Evolutionary conservation across 2,329 filamentous ascomycete genomes (phyloP), one percentile per base, ranked within the genome.

Genomic region (Diplodia seriata): DNA sequence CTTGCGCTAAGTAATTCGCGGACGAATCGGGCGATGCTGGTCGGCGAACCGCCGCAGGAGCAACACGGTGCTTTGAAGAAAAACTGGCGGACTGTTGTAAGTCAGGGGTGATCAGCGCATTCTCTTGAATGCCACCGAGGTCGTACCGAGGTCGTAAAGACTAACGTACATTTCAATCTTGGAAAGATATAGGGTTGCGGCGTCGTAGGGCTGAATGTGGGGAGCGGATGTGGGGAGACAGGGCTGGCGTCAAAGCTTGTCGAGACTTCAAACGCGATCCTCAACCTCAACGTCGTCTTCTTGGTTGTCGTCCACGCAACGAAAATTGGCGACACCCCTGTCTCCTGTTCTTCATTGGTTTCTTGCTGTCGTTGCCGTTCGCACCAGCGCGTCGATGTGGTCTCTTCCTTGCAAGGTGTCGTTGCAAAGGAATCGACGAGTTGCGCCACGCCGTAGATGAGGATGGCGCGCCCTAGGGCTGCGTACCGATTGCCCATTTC

Each of bases 181-280:
- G 26, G 26, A 4, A 26, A 26, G 26, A 26, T 4, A 26, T 26
- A 14, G 2, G 38, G 18, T 18, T 14, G 9, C 14, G 23, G 59
- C 43, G 43, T 29, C 2, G 59, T 62, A 62, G 40, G 59, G 59
- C 59, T 62, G 59, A 62, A 20, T 49, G 43, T 62, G 59, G 29
- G 29, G 59, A 31, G 29, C 43, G 23, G 29, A 18, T 5, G 15
- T 49, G 51, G 26, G 51, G 51, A 26, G 51, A 54, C 14, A 33
- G 26, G 36, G 36, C 36, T 38, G 31, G 36, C 54, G 59, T 38
- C 59, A 63, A 63, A 63, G 43, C 59, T 63, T 51, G 54, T 57
- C 54, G 54, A 36, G 31, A 51, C 29, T 14, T 63, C 59, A 51
- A 63, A 63, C 31, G 31, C 18, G 29, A 38, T 47, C n/a, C 8